These are phyloP conservation scores for Kodamaea lidongshanica DNA, from an alignment of 805 yeast genomes.

Conservation along the genomic window DNA sequence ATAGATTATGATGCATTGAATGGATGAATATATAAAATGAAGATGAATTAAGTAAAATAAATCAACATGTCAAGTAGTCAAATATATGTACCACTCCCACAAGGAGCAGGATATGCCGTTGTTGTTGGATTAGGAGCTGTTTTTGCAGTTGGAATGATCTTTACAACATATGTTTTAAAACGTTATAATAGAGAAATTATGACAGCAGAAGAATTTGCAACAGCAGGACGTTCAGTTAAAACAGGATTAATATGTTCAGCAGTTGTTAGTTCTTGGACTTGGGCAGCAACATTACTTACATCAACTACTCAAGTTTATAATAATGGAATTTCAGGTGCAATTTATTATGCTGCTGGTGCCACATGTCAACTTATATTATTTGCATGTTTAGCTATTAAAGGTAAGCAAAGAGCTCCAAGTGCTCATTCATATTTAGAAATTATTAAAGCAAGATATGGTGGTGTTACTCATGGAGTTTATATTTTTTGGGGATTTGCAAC, in stretches of 20 bases:
- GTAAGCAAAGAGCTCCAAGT: conserved; percentile 82
- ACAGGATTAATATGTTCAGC: conserved; percentile 84
- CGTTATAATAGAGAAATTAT: conserved; percentile 81
- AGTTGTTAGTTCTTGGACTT: conserved; percentile 90
- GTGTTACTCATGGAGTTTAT: conserved; percentile 60
- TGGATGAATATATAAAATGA: too few species aligned
- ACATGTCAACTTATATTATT: conserved; percentile 81
- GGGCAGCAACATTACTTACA: conserved; percentile 56
- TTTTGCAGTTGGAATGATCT: conserved; percentile 74
- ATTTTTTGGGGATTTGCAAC: conserved; percentile 82
- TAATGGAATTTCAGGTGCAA: conserved; percentile 74
- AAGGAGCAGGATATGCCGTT: conserved; percentile 83
- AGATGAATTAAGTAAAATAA: too few species aligned
- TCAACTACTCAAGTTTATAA: conserved; percentile 74
- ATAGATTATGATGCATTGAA: too few species aligned
- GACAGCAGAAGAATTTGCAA: conserved; percentile 89
- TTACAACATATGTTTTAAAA: conserved; percentile 60
- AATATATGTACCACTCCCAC: conserved; percentile 42
- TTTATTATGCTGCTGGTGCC: conserved; percentile 88
- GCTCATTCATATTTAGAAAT: conserved; percentile 91
- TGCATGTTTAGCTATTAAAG: conserved; percentile 81
- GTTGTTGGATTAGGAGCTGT: conserved; percentile 83
- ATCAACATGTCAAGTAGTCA: too few species aligned
- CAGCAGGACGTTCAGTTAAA: conserved; percentile 86
- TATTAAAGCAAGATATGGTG: conserved; percentile 74